Percentiles rank a stretch among this genome's conserved stretches.
phyloP scores from a whole-genome alignment of 2,329 filamentous ascomycete genomes.

The Cadophora luteo-olivacea region DNA sequence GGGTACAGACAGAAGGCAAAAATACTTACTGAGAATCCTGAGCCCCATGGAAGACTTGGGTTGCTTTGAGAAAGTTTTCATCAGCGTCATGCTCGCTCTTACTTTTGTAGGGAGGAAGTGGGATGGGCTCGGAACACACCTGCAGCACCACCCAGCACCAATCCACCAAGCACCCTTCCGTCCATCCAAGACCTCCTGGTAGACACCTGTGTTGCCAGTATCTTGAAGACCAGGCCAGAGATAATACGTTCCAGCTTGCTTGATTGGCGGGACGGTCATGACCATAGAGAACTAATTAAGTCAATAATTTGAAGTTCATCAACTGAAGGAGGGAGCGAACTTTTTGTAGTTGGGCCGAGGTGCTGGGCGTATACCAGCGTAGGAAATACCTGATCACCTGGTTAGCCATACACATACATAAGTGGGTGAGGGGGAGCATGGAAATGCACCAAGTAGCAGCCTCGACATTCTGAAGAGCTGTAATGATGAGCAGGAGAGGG shows the following conservation, averaged over 20 bases:
- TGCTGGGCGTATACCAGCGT: conserved; percentile 26
- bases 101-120: too few relatives aligned
- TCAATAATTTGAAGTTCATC: not conserved
- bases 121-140: not conserved
- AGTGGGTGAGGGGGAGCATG: not conserved
- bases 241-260: conserved; percentile 48
- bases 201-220: conserved; percentile 49
- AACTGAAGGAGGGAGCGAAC: conserved; percentile 6
- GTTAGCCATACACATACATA: too few relatives aligned
- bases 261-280: conserved; percentile 30
- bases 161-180: conserved; percentile 51
- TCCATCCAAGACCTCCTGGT: conserved; percentile 51
- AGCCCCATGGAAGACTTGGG: conserved; percentile 48
- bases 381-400: conserved; percentile 22
- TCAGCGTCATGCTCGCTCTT: too few relatives aligned
- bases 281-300: conserved; percentile 30
- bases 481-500: not conserved
- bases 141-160: conserved; percentile 51
- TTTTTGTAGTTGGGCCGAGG: conserved; percentile 25
- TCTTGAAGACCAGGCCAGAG: conserved; percentile 52
- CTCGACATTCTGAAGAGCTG: conserved; percentile 7
- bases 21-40: conserved; percentile 46
- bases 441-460: conserved; percentile 13
- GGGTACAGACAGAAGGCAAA: too few relatives aligned
- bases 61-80: conserved; percentile 42